Percentiles rank a stretch among this genome's conserved stretches.
Conservation (phyloP, 257 asterid species). For the Nicotiana tabacum region DNA sequence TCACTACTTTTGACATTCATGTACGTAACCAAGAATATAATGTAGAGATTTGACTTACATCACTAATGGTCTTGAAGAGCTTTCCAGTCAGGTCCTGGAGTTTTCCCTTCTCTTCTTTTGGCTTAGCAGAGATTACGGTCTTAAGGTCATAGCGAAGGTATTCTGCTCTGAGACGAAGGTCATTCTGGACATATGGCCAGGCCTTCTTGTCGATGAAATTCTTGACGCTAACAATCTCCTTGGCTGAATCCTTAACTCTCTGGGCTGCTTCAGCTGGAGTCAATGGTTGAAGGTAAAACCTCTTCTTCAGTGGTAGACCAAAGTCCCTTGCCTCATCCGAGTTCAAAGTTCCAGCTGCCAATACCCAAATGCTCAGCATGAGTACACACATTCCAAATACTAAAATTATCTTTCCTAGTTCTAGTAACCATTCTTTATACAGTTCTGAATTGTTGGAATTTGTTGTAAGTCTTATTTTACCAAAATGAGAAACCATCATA, state of each 20-base stretch:
- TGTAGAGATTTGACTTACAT: conserved; percentile 29
- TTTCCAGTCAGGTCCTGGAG: conserved; percentile 59
- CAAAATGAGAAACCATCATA: conserved; percentile 2
- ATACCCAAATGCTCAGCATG: neutral
- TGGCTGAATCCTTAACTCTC: conserved; percentile 81
- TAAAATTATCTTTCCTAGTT: neutral
- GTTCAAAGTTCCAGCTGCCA: conserved; percentile 84
- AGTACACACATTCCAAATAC: neutral
- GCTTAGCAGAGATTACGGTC: conserved; percentile 71
- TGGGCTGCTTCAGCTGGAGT: conserved; percentile 67
- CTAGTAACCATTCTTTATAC: neutral
- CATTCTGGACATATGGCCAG: conserved; percentile 87
- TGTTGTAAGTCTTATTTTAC: neutral
- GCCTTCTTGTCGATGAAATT: conserved; percentile 70
- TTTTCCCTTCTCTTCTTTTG: conserved; percentile 61
- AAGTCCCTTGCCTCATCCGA: conserved; percentile 82
- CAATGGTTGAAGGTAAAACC: conserved; percentile 81
- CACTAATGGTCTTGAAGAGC: conserved; percentile 55
- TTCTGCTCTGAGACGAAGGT: conserved; percentile 65
- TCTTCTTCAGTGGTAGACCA: conserved; percentile 47
- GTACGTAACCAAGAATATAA: neutral
- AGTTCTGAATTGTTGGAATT: neutral
- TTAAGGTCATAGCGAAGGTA: conserved; percentile 91
- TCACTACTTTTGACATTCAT: neutral
- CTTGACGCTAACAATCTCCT: conserved; percentile 67